Conservation (phyloP, 768 basidiomycete species). For the Crucibulum laeve region DNA sequence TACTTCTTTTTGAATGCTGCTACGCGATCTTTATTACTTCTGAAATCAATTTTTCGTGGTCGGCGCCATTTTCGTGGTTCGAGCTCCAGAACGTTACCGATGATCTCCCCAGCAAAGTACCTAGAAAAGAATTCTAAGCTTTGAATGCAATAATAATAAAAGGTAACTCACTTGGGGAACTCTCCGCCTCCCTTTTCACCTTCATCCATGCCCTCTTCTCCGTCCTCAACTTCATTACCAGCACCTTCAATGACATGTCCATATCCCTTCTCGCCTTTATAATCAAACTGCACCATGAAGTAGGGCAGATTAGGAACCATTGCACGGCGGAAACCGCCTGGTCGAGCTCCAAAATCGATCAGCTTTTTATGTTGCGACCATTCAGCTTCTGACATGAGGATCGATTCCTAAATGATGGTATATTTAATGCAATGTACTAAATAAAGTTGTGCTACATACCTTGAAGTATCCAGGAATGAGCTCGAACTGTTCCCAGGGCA, state of each 20-base stretch:
- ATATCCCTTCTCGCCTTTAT: conserved; percentile 97
- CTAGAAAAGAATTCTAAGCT: too few species aligned
- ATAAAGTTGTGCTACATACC: conserved; percentile 35
- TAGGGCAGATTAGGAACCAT: conserved; percentile 98
- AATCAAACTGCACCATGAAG: conserved; percentile 98
- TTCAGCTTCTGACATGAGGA: conserved; percentile 87
- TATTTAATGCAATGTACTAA: not conserved
- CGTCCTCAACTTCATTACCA: conserved; percentile 58
- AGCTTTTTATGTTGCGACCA: conserved; percentile 99
- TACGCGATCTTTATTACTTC: conserved; percentile 67
- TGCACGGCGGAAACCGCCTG: conserved; percentile 90
- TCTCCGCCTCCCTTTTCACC: conserved; percentile 90
- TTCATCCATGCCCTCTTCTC: conserved; percentile 67
- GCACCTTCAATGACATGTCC: conserved; percentile 97
- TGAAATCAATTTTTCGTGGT: conserved; percentile 70
- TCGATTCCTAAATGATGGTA: conserved; percentile 67
- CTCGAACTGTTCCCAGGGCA: conserved; percentile 87
- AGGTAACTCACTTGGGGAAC: conserved; percentile 67
- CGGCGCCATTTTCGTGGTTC: conserved; percentile 84
- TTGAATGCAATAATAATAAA: too few species aligned
- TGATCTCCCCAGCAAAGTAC: conserved; percentile 93
- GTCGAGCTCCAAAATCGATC: conserved; percentile 86
- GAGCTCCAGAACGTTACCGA: conserved; percentile 85
- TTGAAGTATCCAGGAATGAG: conserved; percentile 91
- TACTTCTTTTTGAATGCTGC: conserved; percentile 70